Conservation (phyloP, 192 early-diverging fungal genomes). For the Phycomyces nitens region DNA sequence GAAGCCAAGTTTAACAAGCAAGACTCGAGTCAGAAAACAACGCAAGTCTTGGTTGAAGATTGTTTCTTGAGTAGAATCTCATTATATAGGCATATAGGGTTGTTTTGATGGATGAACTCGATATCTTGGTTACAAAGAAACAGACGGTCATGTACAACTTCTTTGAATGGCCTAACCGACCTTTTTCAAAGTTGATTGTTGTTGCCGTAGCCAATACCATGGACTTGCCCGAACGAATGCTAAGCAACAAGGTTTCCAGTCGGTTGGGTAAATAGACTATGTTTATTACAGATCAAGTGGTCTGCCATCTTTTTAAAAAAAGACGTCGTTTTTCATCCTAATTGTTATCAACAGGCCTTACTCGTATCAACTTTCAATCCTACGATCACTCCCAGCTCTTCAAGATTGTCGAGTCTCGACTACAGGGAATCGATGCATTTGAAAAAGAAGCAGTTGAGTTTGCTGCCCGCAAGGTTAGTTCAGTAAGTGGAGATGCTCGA, state of each 20-base stretch:
- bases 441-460: conserved; percentile 85
- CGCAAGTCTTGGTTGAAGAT: conserved; percentile 33
- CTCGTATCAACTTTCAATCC: conserved; percentile 88
- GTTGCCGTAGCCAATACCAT: conserved; percentile 98
- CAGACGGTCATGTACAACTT: conserved; percentile 97
- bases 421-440: conserved; percentile 70
- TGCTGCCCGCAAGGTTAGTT: conserved; percentile 92
- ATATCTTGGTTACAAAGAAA: conserved; percentile 87
- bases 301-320: not conserved
- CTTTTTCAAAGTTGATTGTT: conserved; percentile 81
- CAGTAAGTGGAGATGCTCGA: conserved; percentile 94
- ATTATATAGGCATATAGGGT: conserved; percentile 51
- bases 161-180: conserved; percentile 93
- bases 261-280: conserved; percentile 63
- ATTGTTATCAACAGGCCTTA: conserved; percentile 52
- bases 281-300: not conserved
- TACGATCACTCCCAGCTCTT: conserved; percentile 85
- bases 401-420: conserved; percentile 79
- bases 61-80: conserved; percentile 1
- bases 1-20: conserved; percentile 65
- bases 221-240: conserved; percentile 92
- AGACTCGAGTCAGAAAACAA: conserved; percentile 17
- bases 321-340: not conserved
- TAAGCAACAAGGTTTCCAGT: conserved; percentile 86
- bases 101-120: conserved; percentile 95